phyloP scores from a whole-genome alignment of 2,329 filamentous ascomycete genomes.

The Colletotrichum salicis region DNA sequence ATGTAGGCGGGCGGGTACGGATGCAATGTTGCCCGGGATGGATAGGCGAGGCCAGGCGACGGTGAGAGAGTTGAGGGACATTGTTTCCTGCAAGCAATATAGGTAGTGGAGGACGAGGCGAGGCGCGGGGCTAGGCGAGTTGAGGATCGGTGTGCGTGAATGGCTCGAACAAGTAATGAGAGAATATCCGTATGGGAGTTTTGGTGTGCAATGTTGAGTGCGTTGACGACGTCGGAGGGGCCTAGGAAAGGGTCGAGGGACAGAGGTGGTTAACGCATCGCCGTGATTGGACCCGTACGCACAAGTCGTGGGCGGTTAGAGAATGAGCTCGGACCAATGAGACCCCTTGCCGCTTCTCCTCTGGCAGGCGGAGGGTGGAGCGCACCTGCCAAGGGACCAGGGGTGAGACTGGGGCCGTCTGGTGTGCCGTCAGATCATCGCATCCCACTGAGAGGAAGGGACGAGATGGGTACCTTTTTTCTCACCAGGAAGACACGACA shows the following conservation, averaged over 20 bases:
- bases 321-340: conserved; percentile 46
- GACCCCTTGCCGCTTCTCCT: conserved; percentile 40
- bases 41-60: neutral
- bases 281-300: conserved; percentile 42
- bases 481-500: no score
- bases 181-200: conserved; percentile 10
- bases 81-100: conserved; percentile 30
- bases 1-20: conserved; percentile 31
- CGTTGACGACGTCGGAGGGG: neutral
- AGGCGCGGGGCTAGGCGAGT: conserved; percentile 5
- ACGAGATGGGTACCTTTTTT: conserved; percentile 9
- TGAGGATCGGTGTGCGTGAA: neutral
- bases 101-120: neutral
- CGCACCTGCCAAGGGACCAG: conserved; percentile 30
- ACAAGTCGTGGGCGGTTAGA: conserved; percentile 52
- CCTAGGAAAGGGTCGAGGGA: conserved; percentile 43
- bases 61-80: neutral
- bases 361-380: conserved; percentile 34
- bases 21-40: conserved; percentile 16
- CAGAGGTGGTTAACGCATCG: conserved; percentile 25
- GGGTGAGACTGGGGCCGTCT: conserved; percentile 32
- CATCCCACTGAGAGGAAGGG: conserved; percentile 1
- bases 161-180: neutral
- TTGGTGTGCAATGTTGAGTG: neutral
- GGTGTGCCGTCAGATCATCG: conserved; percentile 34